Evolutionary conservation across 2,329 filamentous ascomycete genomes (phyloP), one percentile per base, ranked within the genome.

Genomic region (Neonectria ditissima): DNA sequence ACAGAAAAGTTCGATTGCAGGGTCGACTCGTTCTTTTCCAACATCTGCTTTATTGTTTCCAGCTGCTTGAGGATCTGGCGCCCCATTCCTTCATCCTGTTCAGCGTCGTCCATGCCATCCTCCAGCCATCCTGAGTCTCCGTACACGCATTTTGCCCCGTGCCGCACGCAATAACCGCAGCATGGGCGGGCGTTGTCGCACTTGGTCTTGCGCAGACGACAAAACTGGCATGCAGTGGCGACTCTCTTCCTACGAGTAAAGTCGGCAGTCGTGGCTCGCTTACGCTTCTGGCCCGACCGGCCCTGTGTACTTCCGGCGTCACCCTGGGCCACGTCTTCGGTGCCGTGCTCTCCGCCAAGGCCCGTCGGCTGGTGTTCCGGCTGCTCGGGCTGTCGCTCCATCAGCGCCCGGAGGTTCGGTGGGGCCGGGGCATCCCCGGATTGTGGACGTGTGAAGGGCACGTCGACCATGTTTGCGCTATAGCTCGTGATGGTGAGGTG

Each of bases 241-340:
- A 59, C 63, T 5, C 65, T 57, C 48, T 67, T 67, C 37, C 65
- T 55, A 13, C 63, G 53, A 2, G 65, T 65, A n/a, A 65, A 67
- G 24, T 63, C 59, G 20, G 39, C 41, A 20, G 63, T 32, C 26
- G 28, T 65, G 4, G 59, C 45, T 1, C 63, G 55, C 13, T 52
- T 56, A 18, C 65, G 48, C 22, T 62, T 62, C 45, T 65, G 62
- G 14, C 32, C 37, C 1, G 28, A 18, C 2, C 26, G 47, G 10
- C 9, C 43, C 14, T 50, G 39, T 24, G 24, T 4, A 2, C n/a
- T 26, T 32, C 43, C 64, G 13, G 30, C 22, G 16, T 43, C 32
- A 1, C 53, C 57, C 2, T 24, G 34, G 26, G 14, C 39, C 43
- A 28, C 30, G 30, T 45, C 37, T 20, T 22, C 22, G 10, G 41